phyloP scores from a whole-genome alignment of 345 rosid genomes.

The Corchorus capsularis region DNA sequence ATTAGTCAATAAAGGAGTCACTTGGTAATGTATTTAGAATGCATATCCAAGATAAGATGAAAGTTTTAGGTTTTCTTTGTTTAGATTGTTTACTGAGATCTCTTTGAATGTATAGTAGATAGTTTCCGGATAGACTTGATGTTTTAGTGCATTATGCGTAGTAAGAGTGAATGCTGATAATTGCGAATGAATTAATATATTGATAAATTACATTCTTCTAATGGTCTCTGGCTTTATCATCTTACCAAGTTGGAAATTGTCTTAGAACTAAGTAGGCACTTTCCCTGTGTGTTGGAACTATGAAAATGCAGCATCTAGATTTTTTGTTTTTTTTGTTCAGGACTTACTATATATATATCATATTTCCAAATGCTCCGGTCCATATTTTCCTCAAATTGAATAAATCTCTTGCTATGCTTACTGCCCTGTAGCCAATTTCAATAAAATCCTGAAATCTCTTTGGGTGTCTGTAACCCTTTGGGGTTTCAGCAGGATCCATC shows the following conservation, averaged over 20 bases:
- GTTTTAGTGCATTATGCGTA: too few relatives aligned
- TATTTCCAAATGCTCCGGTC: neutral
- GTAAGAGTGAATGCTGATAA: too few relatives aligned
- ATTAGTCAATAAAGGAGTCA: too few relatives aligned
- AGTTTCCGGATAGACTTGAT: too few relatives aligned
- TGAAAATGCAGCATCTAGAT: neutral
- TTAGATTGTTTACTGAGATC: too few relatives aligned
- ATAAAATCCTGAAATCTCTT: neutral
- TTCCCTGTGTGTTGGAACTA: neutral
- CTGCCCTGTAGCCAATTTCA: neutral
- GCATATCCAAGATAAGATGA: too few relatives aligned
- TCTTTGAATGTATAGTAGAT: too few relatives aligned
- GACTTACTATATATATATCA: neutral
- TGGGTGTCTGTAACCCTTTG: neutral
- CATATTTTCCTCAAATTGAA: neutral
- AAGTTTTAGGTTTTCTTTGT: too few relatives aligned
- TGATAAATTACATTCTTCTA: too few relatives aligned
- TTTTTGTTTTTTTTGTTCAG: neutral
- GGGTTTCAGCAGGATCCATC: neutral
- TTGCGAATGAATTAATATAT: too few relatives aligned
- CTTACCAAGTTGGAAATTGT: conserved; percentile 5
- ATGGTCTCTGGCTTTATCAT: too few relatives aligned
- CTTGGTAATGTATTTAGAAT: too few relatives aligned
- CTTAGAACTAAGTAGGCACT: neutral
- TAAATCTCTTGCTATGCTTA: neutral